phyloP scores from a whole-genome alignment of 352 stramenopile species.

The Plasmopara halstedii region DNA sequence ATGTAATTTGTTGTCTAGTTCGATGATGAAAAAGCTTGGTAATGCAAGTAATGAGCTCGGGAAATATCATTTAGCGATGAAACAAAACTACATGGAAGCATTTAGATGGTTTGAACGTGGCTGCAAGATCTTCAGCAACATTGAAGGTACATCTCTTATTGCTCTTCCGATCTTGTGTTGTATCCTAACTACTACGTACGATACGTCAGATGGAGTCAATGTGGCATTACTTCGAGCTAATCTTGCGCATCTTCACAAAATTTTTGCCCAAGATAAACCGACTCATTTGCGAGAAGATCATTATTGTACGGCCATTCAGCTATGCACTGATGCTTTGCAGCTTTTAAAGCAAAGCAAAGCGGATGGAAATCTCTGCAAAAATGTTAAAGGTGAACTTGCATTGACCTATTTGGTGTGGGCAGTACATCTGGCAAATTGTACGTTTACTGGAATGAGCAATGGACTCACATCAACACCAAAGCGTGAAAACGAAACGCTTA shows the following conservation, averaged over 20 bases:
- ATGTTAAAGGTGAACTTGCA: conserved; percentile 75
- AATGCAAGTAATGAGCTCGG: conserved; percentile 80
- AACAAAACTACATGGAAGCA: conserved; percentile 38
- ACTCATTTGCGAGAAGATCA: conserved; percentile 32
- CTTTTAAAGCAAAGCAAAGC: conserved; percentile 67
- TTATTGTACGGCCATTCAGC: conserved; percentile 50
- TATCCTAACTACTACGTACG: too few relatives aligned
- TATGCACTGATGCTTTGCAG: conserved; percentile 55
- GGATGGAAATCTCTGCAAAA: conserved; percentile 45
- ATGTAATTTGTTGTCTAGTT: conserved; percentile 22
- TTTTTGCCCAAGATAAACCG: conserved; percentile 57
- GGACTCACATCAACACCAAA: conserved; percentile 16
- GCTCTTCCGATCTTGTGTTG: too few relatives aligned
- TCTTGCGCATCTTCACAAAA: conserved; percentile 78
- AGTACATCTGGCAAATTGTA: conserved; percentile 43
- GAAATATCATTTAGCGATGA: conserved; percentile 52
- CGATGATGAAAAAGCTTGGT: conserved; percentile 84
- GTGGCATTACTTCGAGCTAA: conserved; percentile 75
- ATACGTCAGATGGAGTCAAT: conserved; percentile 55
- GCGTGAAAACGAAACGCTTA: conserved; percentile 39
- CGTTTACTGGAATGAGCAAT: conserved; percentile 1
- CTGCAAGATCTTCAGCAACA: conserved; percentile 71
- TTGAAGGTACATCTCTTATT: conserved; percentile 62
- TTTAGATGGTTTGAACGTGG: conserved; percentile 78
- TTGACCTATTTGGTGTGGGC: conserved; percentile 79